These are phyloP conservation scores for Rhynchosporium agropyri DNA, from an alignment of 2,329 filamentous ascomycete genomes.

Conservation along the genomic window DNA sequence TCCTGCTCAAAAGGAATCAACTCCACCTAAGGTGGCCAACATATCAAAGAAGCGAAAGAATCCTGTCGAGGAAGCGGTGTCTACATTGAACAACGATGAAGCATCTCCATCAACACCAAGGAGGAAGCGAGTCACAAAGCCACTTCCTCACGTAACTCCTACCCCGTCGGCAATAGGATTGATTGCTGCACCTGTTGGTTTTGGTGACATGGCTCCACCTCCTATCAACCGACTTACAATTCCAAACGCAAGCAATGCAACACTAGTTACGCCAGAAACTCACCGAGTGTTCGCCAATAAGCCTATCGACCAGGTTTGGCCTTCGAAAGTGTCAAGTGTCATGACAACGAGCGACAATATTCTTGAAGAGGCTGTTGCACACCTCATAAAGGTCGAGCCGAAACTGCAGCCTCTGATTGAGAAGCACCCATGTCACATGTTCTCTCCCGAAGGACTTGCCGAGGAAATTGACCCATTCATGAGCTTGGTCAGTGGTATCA, in stretches of 20 bases:
- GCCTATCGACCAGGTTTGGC: constrained; percentile 57
- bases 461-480: constrained; percentile 89
- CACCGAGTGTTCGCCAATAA: constrained; percentile 62
- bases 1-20: constrained; percentile 4
- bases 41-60: constrained; percentile 37
- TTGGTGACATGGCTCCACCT: constrained; percentile 42
- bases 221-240: constrained; percentile 57
- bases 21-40: constrained; percentile 26
- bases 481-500: constrained; percentile 81
- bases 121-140: constrained; percentile 31
- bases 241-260: constrained; percentile 67
- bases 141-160: constrained; percentile 47
- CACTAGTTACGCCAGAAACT: constrained; percentile 71
- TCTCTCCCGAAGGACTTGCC: constrained; percentile 78
- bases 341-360: constrained; percentile 66
- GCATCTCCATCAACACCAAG: constrained; percentile 38
- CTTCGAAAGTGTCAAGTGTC: constrained; percentile 48
- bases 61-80: constrained; percentile 27
- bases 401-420: constrained; percentile 73
- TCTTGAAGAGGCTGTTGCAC: constrained; percentile 72
- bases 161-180: constrained; percentile 53
- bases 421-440: constrained; percentile 74
- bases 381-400: constrained; percentile 73
- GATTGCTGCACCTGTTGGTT: constrained; percentile 49
- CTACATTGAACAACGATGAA: constrained; percentile 22